phyloP scores from a whole-genome alignment of 1,139 yeast genomes.

The Yamadazyma pseudoaaseri region DNA sequence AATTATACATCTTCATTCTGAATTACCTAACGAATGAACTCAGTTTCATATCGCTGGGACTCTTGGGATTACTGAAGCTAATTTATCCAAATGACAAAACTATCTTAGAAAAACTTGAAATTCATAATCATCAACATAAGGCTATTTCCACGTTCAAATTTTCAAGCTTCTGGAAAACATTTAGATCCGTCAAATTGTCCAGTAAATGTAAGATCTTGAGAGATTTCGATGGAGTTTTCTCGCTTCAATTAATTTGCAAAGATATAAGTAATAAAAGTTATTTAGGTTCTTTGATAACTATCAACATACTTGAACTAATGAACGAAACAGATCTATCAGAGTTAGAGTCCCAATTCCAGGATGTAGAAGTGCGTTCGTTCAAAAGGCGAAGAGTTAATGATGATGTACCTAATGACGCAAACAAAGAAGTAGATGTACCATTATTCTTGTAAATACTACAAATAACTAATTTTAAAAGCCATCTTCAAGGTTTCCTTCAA shows the following conservation, averaged over 20 bases:
- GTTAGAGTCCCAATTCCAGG: slow-evolving; percentile 8
- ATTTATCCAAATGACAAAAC: slow-evolving; percentile 64
- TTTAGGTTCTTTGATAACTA: slow-evolving; percentile 63
- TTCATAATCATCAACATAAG: slow-evolving; percentile 16
- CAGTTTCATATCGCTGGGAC: slow-evolving; percentile 62
- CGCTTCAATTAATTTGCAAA: slow-evolving; percentile 44
- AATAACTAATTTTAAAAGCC: slow-evolving; percentile 47
- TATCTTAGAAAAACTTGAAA: slow-evolving; percentile 50
- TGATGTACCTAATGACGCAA: not conserved
- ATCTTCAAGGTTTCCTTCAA: slow-evolving; percentile 38
- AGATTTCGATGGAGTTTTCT: slow-evolving; percentile 55
- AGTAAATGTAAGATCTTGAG: slow-evolving; percentile 59
- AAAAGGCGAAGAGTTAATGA: slow-evolving; percentile 10
- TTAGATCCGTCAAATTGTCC: slow-evolving; percentile 55
- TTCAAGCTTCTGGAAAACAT: slow-evolving; percentile 49
- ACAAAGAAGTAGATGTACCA: slow-evolving; percentile 13
- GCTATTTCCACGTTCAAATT: slow-evolving; percentile 41
- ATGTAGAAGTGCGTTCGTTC: slow-evolving; percentile 2
- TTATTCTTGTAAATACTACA: slow-evolving; percentile 17
- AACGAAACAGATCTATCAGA: slow-evolving; percentile 9
- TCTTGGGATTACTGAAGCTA: slow-evolving; percentile 67
- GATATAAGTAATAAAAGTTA: slow-evolving; percentile 32
- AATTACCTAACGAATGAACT: slow-evolving; percentile 31
- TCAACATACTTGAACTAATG: slow-evolving; percentile 51
- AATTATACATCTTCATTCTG: slow-evolving; percentile 50